Evolutionary conservation across 768 basidiomycete genomes (phyloP), one percentile per base, ranked within the genome.

Genomic region (Phylloporus sp.): DNA sequence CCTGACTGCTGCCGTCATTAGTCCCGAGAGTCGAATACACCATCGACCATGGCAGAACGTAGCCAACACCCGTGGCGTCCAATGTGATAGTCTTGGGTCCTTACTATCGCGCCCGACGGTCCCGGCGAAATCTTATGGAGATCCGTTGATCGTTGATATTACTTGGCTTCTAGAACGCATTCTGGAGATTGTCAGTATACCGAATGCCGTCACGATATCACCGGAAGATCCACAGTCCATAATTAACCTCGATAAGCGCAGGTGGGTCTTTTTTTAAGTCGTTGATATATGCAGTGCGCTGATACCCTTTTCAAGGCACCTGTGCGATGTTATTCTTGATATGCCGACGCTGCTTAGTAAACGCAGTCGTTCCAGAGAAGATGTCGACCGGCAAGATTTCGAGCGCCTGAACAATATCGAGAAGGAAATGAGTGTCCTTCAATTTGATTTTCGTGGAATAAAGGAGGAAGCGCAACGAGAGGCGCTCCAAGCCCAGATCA

Each of bases 161-260:
- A 88, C 87, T 10, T 93, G 90, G 89, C 69, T 91, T 34, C 64
- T 93, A 51, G 91, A 93, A 65, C 80, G 88, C 39, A 80, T 92
- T 69, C 70, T 92, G 31, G 91, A 92, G 64, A 74, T 92, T 42
- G 80, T 91, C 52, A 82, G 84, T 24, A 77, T 83, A 46, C 84
- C 88, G 4, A 88, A 93, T 63, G 74, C 83, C 15, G 69, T 89
- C 8, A 79, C 82, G 42, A 75, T 81, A 15, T 62, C 74, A 1
- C 64, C 72, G n/a, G 76, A 77, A 31, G 81, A 82, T 54, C 75
- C 75, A 31, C 76, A 78, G 38, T 76, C 72, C 32, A 77, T 92
- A 32, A 78, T 93, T 40, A 92, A 91, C 61, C 81, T 91, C 58
- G 85, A 91, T 55, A 93, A 93, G 61, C 79, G 91, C 56, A 80